Base-by-base conservation (phyloP, 208 protist species). In the Leishmania arabica region DNA sequence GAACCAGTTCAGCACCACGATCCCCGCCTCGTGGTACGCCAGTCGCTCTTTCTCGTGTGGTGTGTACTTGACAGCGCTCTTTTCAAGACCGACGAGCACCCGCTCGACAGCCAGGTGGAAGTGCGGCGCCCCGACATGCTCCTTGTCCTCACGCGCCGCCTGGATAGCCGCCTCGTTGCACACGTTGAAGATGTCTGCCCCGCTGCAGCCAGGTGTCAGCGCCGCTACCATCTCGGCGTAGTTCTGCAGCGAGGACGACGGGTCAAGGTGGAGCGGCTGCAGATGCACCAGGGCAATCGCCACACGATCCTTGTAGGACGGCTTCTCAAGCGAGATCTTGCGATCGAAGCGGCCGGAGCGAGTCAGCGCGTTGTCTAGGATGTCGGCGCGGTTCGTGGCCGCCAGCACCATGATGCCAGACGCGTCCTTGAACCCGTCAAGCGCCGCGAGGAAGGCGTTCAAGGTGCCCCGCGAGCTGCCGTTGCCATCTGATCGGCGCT, bases 391-490 rank as follows among this genome's bases (percentile, higher is more conserved):
- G 89, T 99, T 99, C 3, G 99, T 99, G 40, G 92, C 98, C 2
- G 99, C 99, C 6, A 99, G 84, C 13, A 99, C 99, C 74, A 99
- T 95, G 66, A 99, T 97, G 58, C 95, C 95, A 1, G 86, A 88
- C n/a, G 92, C 88, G 56, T 96, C 87, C 81, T 95, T 95, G 83
- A 99, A 99, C 53, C 99, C 99, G 90, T 99, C 99, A 92, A 99
- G 98, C 89, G 99, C 99, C 9, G 99, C 97, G 13, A 99, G 90
- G 58, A 99, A 94, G 82, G 99, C 98, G 90, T 99, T 99, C 40
- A 99, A 91, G 15, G 99, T 99, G 21, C 93, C 90, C 45, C 91
- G 86, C 34, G 90, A 95, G 79, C 84, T 89, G 27, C 91, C 93
- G 31, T 86, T 81, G 60, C 91, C 90, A 75, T 93, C 91, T 21